phyloP scores from a whole-genome alignment of 164 flowering plant genomes.

The Amborella trichopoda region DNA sequence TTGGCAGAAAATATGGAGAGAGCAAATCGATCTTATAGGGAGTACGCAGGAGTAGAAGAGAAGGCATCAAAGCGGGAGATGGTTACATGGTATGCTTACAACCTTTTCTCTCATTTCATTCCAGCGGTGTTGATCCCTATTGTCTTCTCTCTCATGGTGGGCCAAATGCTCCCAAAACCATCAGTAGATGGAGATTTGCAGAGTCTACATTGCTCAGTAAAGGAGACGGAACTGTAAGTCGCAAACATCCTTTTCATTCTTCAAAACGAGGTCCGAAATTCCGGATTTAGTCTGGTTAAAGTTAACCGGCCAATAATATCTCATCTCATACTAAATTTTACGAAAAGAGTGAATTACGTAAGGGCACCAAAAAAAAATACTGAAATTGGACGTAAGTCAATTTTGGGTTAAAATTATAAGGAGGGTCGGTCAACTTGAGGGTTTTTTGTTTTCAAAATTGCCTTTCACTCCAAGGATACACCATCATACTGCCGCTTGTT shows the following conservation, averaged over 20 bases:
- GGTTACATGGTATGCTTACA: constrained; percentile 39
- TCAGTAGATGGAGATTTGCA: constrained; percentile 12
- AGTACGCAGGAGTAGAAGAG: constrained; percentile 17
- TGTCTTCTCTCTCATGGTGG: constrained; percentile 45
- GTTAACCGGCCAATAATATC: not conserved
- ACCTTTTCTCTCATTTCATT: constrained; percentile 45
- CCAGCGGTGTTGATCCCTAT: constrained; percentile 38
- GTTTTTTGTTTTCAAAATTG: too few relatives aligned
- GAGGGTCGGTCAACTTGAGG: too few relatives aligned
- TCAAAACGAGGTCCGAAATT: not conserved
- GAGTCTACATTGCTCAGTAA: constrained; percentile 19
- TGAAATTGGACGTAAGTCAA: not conserved
- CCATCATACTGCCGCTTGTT: not conserved
- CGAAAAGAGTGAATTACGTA: not conserved
- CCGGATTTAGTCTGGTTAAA: not conserved
- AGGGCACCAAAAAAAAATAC: not conserved
- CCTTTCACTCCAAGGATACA: too few relatives aligned
- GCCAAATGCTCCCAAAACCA: constrained; percentile 15
- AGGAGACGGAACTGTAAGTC: constrained; percentile 37
- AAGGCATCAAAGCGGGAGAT: constrained; percentile 30
- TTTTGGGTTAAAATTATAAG: too few relatives aligned
- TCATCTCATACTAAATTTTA: not conserved
- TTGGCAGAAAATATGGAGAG: constrained; percentile 17
- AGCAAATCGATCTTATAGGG: constrained; percentile 18
- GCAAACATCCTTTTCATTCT: not conserved